These are phyloP conservation scores for Hevea brasiliensis DNA, from an alignment of 345 rosid species.

Conservation along the genomic window DNA sequence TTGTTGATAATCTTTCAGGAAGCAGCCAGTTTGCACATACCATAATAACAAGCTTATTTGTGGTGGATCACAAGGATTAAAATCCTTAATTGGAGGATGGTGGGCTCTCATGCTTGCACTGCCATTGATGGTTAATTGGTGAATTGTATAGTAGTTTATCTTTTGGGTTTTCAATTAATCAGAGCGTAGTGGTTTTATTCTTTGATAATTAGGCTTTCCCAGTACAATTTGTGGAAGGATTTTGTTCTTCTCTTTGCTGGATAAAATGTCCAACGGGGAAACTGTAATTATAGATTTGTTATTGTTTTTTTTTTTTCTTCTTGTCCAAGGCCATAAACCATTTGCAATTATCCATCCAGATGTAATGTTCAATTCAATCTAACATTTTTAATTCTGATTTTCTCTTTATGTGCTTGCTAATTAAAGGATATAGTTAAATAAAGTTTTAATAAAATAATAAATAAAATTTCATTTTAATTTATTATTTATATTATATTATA, in stretches of 20 bases:
- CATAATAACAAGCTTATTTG: conserved; percentile 66
- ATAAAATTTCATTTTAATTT: too few species aligned
- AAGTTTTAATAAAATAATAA: too few species aligned
- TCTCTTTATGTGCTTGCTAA: too few species aligned
- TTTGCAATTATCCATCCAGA: background rate
- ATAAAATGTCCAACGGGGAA: background rate
- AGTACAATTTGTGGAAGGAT: background rate
- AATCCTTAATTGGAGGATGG: conserved; percentile 36
- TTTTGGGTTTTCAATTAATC: background rate
- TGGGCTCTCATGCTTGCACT: conserved; percentile 35
- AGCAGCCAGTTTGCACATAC: conserved; percentile 63
- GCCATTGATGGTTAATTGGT: conserved; percentile 20
- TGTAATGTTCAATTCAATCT: background rate
- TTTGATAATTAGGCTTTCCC: background rate
- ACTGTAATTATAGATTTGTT: background rate
- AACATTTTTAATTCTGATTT: too few species aligned
- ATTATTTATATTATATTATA: too few species aligned
- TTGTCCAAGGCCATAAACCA: background rate
- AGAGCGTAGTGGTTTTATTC: background rate
- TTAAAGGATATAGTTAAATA: too few species aligned
- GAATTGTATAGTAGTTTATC: conserved; percentile 8
- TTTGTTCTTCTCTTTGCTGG: background rate
- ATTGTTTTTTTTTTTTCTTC: background rate
- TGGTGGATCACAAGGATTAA: conserved; percentile 42
- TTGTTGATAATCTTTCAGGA: conserved; percentile 38